Conservation (phyloP, 805 yeast genomes). For the Yarrowia sp. region DNA sequence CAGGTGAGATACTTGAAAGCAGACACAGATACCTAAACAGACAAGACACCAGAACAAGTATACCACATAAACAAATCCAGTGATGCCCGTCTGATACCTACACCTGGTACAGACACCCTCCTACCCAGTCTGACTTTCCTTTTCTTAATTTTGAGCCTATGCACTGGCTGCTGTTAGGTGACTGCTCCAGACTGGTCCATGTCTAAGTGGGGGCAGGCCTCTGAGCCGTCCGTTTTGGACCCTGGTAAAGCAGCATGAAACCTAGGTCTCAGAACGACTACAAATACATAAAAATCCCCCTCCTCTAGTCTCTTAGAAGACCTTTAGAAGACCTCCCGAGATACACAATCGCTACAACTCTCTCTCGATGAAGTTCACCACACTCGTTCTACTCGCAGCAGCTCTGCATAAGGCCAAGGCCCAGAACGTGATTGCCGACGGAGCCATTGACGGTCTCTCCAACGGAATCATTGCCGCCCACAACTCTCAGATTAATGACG, state of each 20-base stretch:
- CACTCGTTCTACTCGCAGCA: slow-evolving; percentile 14
- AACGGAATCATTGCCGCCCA: slow-evolving; percentile 13
- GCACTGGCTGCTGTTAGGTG: too few species aligned
- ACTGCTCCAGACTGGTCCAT: too few species aligned
- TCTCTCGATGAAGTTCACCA: background rate
- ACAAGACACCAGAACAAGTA: too few species aligned
- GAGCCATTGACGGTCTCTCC: slow-evolving; percentile 15
- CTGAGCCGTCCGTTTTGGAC: background rate
- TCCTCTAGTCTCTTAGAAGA: too few species aligned
- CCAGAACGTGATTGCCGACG: slow-evolving; percentile 16
- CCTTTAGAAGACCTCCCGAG: too few species aligned
- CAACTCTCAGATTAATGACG: slow-evolving; percentile 13
- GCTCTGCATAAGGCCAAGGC: slow-evolving; percentile 1
- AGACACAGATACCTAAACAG: too few species aligned
- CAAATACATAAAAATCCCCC: background rate
- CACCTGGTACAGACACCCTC: too few species aligned
- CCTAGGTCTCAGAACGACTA: background rate
- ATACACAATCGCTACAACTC: too few species aligned
- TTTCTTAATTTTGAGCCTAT: background rate
- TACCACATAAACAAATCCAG: too few species aligned
- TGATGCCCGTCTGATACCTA: too few species aligned
- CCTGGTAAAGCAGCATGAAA: background rate
- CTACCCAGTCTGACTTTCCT: background rate
- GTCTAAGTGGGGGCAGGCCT: background rate
- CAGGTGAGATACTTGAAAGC: background rate